Evolutionary conservation across 2,329 filamentous ascomycete genomes (phyloP).

Genomic region (Neurospora crassa): DNA sequence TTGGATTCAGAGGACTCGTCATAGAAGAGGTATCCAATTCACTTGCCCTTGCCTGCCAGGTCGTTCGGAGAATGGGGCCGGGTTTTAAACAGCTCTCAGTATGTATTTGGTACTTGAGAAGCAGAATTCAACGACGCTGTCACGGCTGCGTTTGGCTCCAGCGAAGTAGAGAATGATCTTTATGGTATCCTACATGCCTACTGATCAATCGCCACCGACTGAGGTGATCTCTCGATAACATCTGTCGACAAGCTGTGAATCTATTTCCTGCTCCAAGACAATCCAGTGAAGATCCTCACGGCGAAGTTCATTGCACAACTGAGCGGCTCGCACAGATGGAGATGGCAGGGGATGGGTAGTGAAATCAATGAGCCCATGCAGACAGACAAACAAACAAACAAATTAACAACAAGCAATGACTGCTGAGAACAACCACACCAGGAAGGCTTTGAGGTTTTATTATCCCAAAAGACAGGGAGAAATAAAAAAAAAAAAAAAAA

Average conservation of each 20-base stretch:
- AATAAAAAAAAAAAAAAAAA: no score
- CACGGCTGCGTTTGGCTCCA: neutral
- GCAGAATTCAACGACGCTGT: neutral
- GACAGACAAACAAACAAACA: neutral
- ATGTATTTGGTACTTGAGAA: no score
- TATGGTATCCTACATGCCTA: conserved; percentile 52
- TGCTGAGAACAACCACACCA: no score
- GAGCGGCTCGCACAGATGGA: conserved; percentile 26
- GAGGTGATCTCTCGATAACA: conserved; percentile 48
- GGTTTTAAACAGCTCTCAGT: no score
- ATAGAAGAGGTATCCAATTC: neutral
- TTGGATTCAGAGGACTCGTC: neutral
- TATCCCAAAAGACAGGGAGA: neutral
- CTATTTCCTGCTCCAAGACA: conserved; percentile 40
- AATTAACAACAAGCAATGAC: neutral
- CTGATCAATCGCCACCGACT: conserved; percentile 48
- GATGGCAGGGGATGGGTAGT: no score
- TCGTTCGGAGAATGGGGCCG: no score
- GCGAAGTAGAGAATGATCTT: conserved; percentile 33
- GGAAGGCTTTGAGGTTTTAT: no score
- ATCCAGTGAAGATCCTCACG: conserved; percentile 44
- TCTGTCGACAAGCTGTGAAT: conserved; percentile 49
- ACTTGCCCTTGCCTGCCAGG: neutral
- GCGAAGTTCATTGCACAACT: conserved; percentile 40
- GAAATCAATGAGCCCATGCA: no score